Conservation (phyloP, 805 yeast species). For the Starmerella geochares region DNA sequence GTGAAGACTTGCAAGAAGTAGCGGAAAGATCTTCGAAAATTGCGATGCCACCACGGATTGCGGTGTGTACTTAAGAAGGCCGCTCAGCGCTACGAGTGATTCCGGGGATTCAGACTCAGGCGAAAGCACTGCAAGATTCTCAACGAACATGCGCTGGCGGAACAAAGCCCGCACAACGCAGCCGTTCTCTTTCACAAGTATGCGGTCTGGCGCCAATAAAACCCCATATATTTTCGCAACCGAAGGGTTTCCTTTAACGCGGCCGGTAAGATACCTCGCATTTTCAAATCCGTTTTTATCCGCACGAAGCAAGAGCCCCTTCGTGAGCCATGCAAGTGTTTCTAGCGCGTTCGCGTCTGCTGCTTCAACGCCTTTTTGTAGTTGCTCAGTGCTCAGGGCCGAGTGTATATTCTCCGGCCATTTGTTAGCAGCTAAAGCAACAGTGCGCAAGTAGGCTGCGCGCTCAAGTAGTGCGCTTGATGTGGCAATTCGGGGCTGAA, state of each 20-base stretch:
- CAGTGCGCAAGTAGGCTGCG: constrained; percentile 46
- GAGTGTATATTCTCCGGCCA: constrained; percentile 31
- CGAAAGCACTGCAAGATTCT: constrained; percentile 46
- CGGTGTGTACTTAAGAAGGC: constrained; percentile 56
- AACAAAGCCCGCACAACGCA: constrained; percentile 57
- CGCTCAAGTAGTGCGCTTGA: constrained; percentile 30
- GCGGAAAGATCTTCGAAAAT: constrained; percentile 54
- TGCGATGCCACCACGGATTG: constrained; percentile 54
- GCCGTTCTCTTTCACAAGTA: constrained; percentile 46
- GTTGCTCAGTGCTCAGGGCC: constrained; percentile 22
- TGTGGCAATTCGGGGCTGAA: constrained; percentile 37
- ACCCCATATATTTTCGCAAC: constrained; percentile 55
- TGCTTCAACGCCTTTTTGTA: constrained; percentile 19
- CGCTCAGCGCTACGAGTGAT: constrained; percentile 56
- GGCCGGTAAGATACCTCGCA: constrained; percentile 32
- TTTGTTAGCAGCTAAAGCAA: constrained; percentile 50
- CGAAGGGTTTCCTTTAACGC: constrained; percentile 31
- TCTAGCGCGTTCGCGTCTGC: constrained; percentile 36
- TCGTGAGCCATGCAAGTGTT: constrained; percentile 55
- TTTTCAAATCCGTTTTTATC: constrained; percentile 35
- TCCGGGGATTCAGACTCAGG: constrained; percentile 35
- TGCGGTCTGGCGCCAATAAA: constrained; percentile 54
- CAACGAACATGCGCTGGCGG: constrained; percentile 69
- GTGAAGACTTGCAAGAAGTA: constrained; percentile 54
- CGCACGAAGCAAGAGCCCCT: constrained; percentile 54